Evolutionary conservation across 306 rosid species (phyloP).

Genomic region (Argentina anserina): DNA sequence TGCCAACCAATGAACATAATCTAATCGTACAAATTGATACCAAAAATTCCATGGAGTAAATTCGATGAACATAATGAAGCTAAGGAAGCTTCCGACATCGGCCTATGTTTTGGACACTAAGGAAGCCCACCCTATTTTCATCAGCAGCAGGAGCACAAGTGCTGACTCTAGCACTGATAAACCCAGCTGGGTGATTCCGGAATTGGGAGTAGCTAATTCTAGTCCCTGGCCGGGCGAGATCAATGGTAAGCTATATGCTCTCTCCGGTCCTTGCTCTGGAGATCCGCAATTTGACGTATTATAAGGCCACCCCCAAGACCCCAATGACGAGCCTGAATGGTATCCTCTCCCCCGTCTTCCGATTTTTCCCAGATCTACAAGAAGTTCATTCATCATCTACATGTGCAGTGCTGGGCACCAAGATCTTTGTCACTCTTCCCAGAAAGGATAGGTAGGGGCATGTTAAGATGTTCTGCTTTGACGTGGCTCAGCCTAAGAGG

Average conservation of each 20-base stretch:
- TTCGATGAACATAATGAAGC: too few relatives aligned
- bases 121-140: background rate
- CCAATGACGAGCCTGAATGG: background rate
- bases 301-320: background rate
- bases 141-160: too few relatives aligned
- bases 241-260: background rate
- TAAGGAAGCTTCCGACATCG: too few relatives aligned
- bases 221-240: background rate
- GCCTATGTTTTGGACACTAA: background rate
- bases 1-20: too few relatives aligned
- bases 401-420: background rate
- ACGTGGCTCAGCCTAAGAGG: too few relatives aligned
- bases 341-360: background rate
- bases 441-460: background rate
- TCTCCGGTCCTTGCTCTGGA: too few relatives aligned
- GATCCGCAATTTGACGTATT: too few relatives aligned
- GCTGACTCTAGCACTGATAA: too few relatives aligned
- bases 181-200: too few relatives aligned
- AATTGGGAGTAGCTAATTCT: background rate
- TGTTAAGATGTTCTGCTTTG: too few relatives aligned
- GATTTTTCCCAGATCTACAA: background rate
- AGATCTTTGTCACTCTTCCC: background rate
- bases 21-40: too few relatives aligned
- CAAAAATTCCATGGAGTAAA: too few relatives aligned
- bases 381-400: background rate